Evolutionary conservation across 2,329 filamentous ascomycete species (phyloP).

Genomic region (Chrysoporthe austroafricana): DNA sequence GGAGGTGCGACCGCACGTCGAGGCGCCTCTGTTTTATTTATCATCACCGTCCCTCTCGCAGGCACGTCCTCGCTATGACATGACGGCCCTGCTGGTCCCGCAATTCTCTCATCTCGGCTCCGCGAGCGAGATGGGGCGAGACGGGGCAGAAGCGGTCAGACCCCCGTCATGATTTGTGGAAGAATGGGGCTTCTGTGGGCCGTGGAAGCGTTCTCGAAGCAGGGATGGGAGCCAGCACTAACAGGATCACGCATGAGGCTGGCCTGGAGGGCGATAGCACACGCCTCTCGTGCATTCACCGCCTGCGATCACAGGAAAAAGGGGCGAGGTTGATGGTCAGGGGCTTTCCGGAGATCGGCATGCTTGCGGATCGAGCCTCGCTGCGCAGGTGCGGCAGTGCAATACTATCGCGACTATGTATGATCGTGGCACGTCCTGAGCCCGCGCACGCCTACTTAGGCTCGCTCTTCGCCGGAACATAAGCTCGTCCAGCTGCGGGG

Average conservation of each 20-base stretch:
- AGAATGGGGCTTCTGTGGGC: slow-evolving; percentile 6
- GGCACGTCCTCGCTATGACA: neutral
- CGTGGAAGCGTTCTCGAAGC: slow-evolving; percentile 11
- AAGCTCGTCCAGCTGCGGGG: neutral
- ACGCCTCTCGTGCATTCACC: neutral
- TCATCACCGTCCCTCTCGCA: neutral
- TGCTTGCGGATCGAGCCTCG: neutral
- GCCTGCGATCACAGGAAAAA: slow-evolving; percentile 2
- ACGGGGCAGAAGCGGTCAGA: neutral
- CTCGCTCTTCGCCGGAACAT: neutral
- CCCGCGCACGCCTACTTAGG: neutral
- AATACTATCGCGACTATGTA: neutral
- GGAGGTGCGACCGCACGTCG: neutral
- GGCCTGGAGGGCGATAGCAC: neutral
- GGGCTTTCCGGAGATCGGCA: slow-evolving; percentile 8
- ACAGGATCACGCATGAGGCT: neutral
- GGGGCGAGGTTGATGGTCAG: slow-evolving; percentile 9
- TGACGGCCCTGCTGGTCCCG: neutral
- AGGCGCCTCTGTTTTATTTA: neutral
- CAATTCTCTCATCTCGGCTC: slow-evolving; percentile 14
- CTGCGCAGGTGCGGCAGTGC: neutral
- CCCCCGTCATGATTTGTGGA: slow-evolving; percentile 6
- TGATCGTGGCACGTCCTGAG: neutral
- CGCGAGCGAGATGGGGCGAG: neutral
- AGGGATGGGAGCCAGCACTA: neutral